phyloP scores from a whole-genome alignment of 257 asterid genomes.

The Solanum medicagineum region DNA sequence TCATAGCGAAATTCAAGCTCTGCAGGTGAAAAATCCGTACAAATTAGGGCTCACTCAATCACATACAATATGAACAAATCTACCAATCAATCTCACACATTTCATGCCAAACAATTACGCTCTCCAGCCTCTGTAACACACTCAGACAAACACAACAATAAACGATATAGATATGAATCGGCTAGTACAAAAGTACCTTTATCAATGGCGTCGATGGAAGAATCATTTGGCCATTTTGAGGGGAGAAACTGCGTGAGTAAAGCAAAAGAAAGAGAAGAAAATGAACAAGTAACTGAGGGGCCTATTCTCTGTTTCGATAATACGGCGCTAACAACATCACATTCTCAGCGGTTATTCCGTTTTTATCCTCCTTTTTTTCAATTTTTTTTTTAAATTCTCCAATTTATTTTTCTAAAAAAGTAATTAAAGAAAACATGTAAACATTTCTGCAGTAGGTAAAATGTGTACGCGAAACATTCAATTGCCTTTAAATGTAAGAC shows the following conservation, averaged over 20 bases:
- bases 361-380: neutral
- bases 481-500: neutral
- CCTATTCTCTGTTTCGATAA: neutral
- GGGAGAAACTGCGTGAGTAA: neutral
- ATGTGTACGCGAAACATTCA: neutral
- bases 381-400: neutral
- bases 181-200: neutral
- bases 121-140: neutral
- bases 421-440: neutral
- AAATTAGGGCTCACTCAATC: neutral
- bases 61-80: neutral
- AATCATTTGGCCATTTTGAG: neutral
- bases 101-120: neutral
- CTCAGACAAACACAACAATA: neutral
- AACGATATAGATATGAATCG: neutral
- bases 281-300: neutral
- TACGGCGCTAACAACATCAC: neutral
- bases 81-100: neutral
- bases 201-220: neutral
- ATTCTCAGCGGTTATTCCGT: neutral
- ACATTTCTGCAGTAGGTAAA: neutral
- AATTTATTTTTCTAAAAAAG: neutral
- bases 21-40: neutral
- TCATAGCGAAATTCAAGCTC: constrained; percentile 21
- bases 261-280: neutral